A percentile compares a stretch with the other conserved stretches of the same genome.
Evolutionary conservation across 306 rosid species (phyloP).

Genomic region (Cyclanthera cordifolia): DNA sequence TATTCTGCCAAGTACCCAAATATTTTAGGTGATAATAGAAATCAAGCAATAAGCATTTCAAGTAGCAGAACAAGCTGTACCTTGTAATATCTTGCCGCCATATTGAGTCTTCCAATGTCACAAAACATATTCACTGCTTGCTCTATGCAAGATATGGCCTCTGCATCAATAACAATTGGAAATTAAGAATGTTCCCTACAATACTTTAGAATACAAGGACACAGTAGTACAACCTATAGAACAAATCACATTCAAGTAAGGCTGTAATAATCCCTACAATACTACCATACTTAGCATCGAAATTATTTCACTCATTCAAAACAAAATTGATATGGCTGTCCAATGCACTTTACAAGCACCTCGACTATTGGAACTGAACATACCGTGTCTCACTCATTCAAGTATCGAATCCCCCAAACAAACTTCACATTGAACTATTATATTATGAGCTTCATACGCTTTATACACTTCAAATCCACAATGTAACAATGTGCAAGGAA

Average conservation of each 20-base stretch:
- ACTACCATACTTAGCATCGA: no score
- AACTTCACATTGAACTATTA: neutral
- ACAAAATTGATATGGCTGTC: no score
- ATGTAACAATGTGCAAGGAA: neutral
- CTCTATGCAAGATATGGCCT: conserved; percentile 69
- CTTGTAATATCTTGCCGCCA: conserved; percentile 95
- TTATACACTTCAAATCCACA: neutral
- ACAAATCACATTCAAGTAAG: no score
- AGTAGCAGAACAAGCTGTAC: conserved; percentile 21
- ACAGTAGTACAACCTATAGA: no score
- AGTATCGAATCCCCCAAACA: neutral
- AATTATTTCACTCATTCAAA: no score
- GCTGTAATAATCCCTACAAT: no score
- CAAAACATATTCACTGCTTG: conserved; percentile 66
- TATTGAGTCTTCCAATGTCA: conserved; percentile 92
- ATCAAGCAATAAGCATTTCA: conserved; percentile 4
- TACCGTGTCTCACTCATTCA: neutral
- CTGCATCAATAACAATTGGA: conserved; percentile 22
- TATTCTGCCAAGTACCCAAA: neutral
- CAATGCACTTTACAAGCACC: no score
- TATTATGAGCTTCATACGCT: neutral
- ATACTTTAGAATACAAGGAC: no score
- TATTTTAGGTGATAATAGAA: conserved; percentile 7
- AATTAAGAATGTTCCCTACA: no score
- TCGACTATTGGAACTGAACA: no score